Base-by-base conservation (phyloP, 192 early-diverging fungal species). In the Martensiomyces pterosporus region DNA sequence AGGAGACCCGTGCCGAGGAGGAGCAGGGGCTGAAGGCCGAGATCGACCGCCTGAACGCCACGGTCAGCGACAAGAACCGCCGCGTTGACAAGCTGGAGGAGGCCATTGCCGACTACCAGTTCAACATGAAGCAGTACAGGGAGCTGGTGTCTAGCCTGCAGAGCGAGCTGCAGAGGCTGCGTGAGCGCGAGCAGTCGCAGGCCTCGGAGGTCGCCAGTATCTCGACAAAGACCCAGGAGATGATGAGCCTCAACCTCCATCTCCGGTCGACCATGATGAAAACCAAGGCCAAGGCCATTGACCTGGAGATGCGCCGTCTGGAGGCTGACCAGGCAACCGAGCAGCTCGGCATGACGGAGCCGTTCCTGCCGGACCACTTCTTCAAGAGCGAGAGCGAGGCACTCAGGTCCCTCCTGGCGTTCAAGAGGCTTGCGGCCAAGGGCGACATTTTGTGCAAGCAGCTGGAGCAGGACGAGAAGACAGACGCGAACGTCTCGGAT, bases 1-100 rank as follows among this genome's bases (percentile, higher is more conserved):
- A 97, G 60, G 91, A 93, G 55, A 89, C 85, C 52, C 93, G 94
- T 52, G 78, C 92, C 3, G 85, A 93, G 40, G 90, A 86, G 18
- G 87, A 91, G 60, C 85, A 91, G 47, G 83, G 91, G 29, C 71
- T 95, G 33, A 82, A 86, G 42, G 82, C 80, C 17, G 94, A 95
- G 49, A 33, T 76, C 54, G 85, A 86, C 47, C 70, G 83, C 41
- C 88, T 89, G 57, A 85, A 87, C 39, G 81, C 64, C 19, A 64
- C 85, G 19, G 63, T 90, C 24, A 50, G 79, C 34, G 90, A 83
- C 24, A 75, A 82, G 13, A 41, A 75, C 36, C 71, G 76, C 42
- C 66, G 77, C 34, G 60, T 88, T 12, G 79, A 82, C 21, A 67
- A 64, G 27, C 62, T 83, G 26, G 88, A 92, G 42, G 93, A 94